A percentile compares a stretch with the other conserved stretches of the same genome.
phyloP scores from a whole-genome alignment of 352 stramenopile genomes.

The Pythium grandisporangium region DNA sequence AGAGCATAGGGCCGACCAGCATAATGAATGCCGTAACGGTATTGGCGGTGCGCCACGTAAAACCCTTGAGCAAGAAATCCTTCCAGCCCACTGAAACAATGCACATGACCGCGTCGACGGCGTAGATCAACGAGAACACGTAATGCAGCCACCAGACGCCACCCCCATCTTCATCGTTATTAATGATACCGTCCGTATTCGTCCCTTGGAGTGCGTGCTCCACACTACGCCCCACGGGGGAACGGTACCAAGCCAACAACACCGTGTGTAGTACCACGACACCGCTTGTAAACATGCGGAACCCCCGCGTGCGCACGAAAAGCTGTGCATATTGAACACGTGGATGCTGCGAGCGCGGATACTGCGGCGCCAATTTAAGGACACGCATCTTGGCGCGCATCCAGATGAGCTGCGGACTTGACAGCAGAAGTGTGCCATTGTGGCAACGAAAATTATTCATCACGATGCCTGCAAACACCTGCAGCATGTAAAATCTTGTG shows the following conservation, averaged over 20 bases:
- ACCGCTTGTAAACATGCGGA: slow-evolving; percentile 50
- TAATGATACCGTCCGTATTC: slow-evolving; percentile 6
- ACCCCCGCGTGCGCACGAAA: slow-evolving; percentile 55
- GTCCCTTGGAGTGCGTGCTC: slow-evolving; percentile 20
- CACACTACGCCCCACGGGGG: slow-evolving; percentile 30
- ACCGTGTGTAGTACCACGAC: slow-evolving; percentile 65
- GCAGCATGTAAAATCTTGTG: slow-evolving; percentile 67
- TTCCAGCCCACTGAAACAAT: slow-evolving; percentile 68
- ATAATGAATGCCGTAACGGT: slow-evolving; percentile 70
- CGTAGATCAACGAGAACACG: slow-evolving; percentile 72
- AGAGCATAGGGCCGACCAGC: slow-evolving; percentile 55
- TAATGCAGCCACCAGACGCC: slow-evolving; percentile 75
- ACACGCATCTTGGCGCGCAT: slow-evolving; percentile 57
- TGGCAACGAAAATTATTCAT: slow-evolving; percentile 85
- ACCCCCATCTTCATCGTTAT: no score
- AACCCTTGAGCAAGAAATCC: slow-evolving; percentile 80
- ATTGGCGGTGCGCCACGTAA: slow-evolving; percentile 72
- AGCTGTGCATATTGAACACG: slow-evolving; percentile 48
- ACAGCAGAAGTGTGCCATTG: slow-evolving; percentile 71
- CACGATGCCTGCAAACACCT: slow-evolving; percentile 73
- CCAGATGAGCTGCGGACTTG: slow-evolving; percentile 75
- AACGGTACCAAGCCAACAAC: slow-evolving; percentile 63
- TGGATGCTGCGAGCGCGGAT: slow-evolving; percentile 50
- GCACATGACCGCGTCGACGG: slow-evolving; percentile 51
- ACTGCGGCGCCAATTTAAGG: slow-evolving; percentile 60